Percentiles rank a stretch among this genome's conserved stretches.
Evolutionary conservation across 2,329 filamentous ascomycete species (phyloP).

Genomic region (Cordyceps fumosorosea): DNA sequence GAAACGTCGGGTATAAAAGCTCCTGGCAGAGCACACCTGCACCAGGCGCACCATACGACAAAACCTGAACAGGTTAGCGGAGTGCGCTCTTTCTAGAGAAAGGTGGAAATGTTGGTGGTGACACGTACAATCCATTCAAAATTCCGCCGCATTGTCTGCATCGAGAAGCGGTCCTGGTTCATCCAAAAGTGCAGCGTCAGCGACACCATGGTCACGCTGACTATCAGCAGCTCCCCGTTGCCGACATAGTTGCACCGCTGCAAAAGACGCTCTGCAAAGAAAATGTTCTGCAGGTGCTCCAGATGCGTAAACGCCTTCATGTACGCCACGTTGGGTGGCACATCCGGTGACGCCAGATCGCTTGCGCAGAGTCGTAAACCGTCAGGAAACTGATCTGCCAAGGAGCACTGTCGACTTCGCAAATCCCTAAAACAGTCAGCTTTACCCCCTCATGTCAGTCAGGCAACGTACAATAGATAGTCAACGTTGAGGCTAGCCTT

Average conservation of each 20-base stretch:
- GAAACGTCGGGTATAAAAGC: slow-evolving; percentile 33
- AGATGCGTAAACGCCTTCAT: slow-evolving; percentile 40
- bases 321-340: slow-evolving; percentile 31
- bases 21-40: slow-evolving; percentile 45
- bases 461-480: slow-evolving; percentile 18
- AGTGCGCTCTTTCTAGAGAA: not conserved
- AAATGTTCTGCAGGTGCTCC: slow-evolving; percentile 49
- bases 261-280: slow-evolving; percentile 51
- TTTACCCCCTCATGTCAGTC: not conserved
- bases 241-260: slow-evolving; percentile 35
- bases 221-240: slow-evolving; percentile 33
- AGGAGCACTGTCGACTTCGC: not conserved
- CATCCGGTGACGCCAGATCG: slow-evolving; percentile 28
- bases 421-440: not conserved
- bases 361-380: slow-evolving; percentile 32
- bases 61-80: slow-evolving; percentile 27
- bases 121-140: slow-evolving; percentile 42
- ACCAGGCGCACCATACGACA: slow-evolving; percentile 43
- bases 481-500: slow-evolving; percentile 14
- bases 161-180: slow-evolving; percentile 38
- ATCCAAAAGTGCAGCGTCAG: slow-evolving; percentile 42
- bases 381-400: slow-evolving; percentile 23
- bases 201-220: slow-evolving; percentile 42
- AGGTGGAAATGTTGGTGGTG: not conserved
- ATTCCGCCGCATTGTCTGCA: slow-evolving; percentile 29